A percentile compares a stretch with the other conserved stretches of the same genome.
These are phyloP conservation scores for Blastomyces parvus DNA, from an alignment of 2,329 filamentous ascomycete genomes.

Conservation along the genomic window DNA sequence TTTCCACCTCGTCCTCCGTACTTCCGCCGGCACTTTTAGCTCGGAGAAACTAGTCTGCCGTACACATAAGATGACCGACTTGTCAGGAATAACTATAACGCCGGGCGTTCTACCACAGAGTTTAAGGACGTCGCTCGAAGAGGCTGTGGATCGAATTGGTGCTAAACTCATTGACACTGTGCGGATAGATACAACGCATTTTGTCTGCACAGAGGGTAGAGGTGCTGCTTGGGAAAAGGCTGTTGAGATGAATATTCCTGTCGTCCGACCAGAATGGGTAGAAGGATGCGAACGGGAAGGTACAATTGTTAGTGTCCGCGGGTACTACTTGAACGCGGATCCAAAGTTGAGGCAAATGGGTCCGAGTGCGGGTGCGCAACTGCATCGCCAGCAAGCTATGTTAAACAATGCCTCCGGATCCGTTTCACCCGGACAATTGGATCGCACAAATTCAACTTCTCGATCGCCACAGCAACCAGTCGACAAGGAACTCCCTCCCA, in stretches of 20 bases:
- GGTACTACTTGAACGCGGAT: constrained; percentile 90
- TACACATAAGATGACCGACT: constrained; percentile 97
- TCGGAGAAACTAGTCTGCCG: constrained; percentile 76
- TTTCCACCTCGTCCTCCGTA: constrained; percentile 86
- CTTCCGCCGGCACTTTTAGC: constrained; percentile 75
- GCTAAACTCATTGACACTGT: constrained; percentile 85
- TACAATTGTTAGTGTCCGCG: constrained; percentile 83
- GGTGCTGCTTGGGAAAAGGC: constrained; percentile 93
- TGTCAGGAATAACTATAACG: constrained; percentile 90
- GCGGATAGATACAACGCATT: constrained; percentile 95
- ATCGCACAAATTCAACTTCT: constrained; percentile 1
- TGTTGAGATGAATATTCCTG: constrained; percentile 93
- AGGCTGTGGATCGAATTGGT: constrained; percentile 76
- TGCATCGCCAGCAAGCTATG: constrained; percentile 13
- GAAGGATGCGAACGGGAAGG: constrained; percentile 92
- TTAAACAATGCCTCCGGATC: constrained; percentile 10
- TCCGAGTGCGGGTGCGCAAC: constrained; percentile 20
- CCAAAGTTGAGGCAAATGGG: constrained; percentile 49
- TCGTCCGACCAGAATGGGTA: constrained; percentile 94
- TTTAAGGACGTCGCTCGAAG: constrained; percentile 61
- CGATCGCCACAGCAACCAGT: constrained; percentile 1
- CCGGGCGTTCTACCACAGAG: constrained; percentile 71
- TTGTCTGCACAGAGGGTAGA: constrained; percentile 88
- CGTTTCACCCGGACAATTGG: background rate
- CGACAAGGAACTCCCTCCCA: constrained; percentile 16